A percentile compares a stretch with the other conserved stretches of the same genome.
phyloP scores from a whole-genome alignment of 257 asterid genomes.

The Salvia rosmarinus region DNA sequence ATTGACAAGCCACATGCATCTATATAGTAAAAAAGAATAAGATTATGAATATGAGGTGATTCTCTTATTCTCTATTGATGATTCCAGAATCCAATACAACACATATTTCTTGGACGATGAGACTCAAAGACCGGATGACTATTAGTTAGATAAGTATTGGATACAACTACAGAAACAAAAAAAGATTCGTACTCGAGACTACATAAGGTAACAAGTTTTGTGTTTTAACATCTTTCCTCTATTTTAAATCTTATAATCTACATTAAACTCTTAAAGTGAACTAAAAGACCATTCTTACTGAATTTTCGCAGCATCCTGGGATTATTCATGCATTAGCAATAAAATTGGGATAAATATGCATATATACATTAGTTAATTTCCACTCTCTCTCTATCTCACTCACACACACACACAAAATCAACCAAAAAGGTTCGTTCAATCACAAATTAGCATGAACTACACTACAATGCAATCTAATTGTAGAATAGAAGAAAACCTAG shows the following conservation, averaged over 20 bases:
- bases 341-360: not conserved
- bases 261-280: constrained; percentile 1
- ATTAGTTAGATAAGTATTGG: not conserved
- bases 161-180: constrained; percentile 1
- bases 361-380: constrained; percentile 13
- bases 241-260: not conserved
- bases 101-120: not conserved
- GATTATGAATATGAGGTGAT: not conserved
- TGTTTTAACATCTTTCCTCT: not conserved
- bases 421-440: not conserved
- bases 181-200: not conserved
- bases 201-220: constrained; percentile 1
- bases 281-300: not conserved
- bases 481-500: not conserved
- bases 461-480: not conserved
- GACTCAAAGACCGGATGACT: not conserved
- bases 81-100: constrained; percentile 4
- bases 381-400: not conserved
- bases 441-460: constrained; percentile 19
- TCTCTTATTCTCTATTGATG: not conserved
- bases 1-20: constrained; percentile 14
- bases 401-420: not conserved
- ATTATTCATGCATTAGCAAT: not conserved
- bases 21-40: not conserved
- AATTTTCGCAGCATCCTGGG: not conserved